A percentile compares a stretch with the other conserved stretches of the same genome.
Evolutionary conservation across 345 rosid species (phyloP).

Genomic region (Geranium brycei): DNA sequence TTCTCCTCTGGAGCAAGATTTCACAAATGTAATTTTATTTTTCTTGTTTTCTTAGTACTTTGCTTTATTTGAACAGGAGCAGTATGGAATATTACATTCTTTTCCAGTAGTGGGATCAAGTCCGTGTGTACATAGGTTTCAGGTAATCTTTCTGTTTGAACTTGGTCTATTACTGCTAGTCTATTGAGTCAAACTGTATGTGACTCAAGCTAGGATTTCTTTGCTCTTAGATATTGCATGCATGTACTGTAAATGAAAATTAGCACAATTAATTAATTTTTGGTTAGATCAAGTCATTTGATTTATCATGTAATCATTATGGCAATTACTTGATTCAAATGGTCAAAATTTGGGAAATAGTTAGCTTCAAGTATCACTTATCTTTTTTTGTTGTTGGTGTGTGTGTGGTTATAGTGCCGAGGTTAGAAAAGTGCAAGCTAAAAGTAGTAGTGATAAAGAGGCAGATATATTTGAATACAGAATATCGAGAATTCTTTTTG

Average conservation of each 20-base stretch:
- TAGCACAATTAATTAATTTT: neutral
- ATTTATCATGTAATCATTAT: neutral
- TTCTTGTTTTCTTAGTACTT: neutral
- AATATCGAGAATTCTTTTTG: too few relatives aligned
- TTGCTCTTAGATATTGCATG: neutral
- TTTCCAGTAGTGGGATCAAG: constrained; percentile 35
- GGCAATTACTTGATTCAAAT: neutral
- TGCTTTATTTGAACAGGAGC: constrained; percentile 42
- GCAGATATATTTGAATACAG: too few relatives aligned
- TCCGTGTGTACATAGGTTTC: constrained; percentile 54
- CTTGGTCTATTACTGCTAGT: neutral
- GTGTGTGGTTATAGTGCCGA: too few relatives aligned
- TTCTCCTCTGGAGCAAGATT: neutral
- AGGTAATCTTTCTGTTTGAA: constrained; percentile 29
- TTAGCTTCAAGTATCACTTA: too few relatives aligned
- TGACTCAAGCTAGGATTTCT: neutral
- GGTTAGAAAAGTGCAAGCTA: too few relatives aligned
- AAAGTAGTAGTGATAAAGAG: too few relatives aligned
- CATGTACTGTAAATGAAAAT: neutral
- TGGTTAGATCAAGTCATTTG: too few relatives aligned
- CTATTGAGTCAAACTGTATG: neutral
- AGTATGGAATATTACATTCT: constrained; percentile 44
- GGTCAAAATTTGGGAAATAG: neutral
- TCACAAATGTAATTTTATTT: too few relatives aligned
- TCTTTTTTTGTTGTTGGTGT: too few relatives aligned